phyloP scores from a whole-genome alignment of 2,329 filamentous ascomycete species.

The Calonectria crousiana region DNA sequence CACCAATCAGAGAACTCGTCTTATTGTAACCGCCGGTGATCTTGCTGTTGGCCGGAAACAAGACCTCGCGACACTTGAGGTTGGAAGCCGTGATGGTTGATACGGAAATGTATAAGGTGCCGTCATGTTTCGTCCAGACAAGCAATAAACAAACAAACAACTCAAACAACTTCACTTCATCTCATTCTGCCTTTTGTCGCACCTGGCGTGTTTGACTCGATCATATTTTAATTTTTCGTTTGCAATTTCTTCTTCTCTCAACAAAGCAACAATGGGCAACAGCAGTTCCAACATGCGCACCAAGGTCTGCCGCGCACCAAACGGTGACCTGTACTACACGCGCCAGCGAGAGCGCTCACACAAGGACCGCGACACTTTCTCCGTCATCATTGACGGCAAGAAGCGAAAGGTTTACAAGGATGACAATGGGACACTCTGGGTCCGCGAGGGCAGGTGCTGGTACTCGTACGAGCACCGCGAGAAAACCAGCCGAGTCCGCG shows the following conservation, averaged over 20 bases:
- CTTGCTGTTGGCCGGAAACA: background rate
- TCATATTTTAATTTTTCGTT: background rate
- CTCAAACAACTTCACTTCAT: background rate
- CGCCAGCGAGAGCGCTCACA: background rate
- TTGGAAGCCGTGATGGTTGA: background rate
- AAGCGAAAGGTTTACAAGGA: background rate
- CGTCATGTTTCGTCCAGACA: background rate
- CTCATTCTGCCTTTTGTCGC: background rate
- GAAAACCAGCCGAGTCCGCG: background rate
- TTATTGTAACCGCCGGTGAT: background rate
- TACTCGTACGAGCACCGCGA: background rate
- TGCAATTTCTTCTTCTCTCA: background rate
- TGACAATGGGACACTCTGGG: background rate
- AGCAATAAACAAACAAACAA: background rate
- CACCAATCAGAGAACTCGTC: background rate
- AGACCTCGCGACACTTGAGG: background rate
- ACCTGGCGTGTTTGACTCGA: background rate
- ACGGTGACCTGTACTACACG: background rate
- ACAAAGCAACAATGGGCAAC: background rate
- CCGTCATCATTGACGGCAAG: background rate
- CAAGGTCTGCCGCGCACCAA: background rate
- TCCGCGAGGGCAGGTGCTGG: background rate
- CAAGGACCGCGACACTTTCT: background rate
- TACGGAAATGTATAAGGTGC: background rate
- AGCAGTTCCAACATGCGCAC: background rate